Evolutionary conservation across 257 asterid genomes (phyloP).

Genomic region (Scutellaria baicalensis): DNA sequence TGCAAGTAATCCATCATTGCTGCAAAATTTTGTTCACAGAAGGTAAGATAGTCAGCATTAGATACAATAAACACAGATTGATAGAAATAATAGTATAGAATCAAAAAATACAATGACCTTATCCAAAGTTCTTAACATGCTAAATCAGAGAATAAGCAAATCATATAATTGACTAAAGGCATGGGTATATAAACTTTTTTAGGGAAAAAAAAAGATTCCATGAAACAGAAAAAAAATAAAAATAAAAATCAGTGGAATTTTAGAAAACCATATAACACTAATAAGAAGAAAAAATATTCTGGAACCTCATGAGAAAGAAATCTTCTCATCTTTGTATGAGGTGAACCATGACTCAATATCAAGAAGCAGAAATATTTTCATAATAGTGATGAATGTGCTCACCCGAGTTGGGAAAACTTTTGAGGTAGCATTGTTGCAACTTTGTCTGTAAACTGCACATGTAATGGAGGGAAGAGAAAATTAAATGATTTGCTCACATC

Average conservation of each 20-base stretch:
- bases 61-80: slow-evolving; percentile 5
- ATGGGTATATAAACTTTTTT: slow-evolving; percentile 1
- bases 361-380: not conserved
- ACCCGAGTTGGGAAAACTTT: slow-evolving; percentile 88
- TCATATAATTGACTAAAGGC: not conserved
- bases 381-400: slow-evolving; percentile 30
- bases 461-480: slow-evolving; percentile 12
- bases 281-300: not conserved
- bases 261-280: not conserved
- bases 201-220: not conserved
- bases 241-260: not conserved
- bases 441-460: slow-evolving; percentile 85
- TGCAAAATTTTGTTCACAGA: slow-evolving; percentile 31
- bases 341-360: not conserved
- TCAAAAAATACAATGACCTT: slow-evolving; percentile 2
- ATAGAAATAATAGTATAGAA: slow-evolving; percentile 1
- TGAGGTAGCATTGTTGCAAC: slow-evolving; percentile 94
- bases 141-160: slow-evolving; percentile 7
- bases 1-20: slow-evolving; percentile 92
- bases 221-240: not conserved
- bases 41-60: slow-evolving; percentile 18
- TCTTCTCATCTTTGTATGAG: not conserved
- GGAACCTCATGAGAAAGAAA: not conserved
- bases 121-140: not conserved
- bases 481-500: not conserved